phyloP scores from a whole-genome alignment of 768 basidiomycete species.

The Mycena leptocephala region DNA sequence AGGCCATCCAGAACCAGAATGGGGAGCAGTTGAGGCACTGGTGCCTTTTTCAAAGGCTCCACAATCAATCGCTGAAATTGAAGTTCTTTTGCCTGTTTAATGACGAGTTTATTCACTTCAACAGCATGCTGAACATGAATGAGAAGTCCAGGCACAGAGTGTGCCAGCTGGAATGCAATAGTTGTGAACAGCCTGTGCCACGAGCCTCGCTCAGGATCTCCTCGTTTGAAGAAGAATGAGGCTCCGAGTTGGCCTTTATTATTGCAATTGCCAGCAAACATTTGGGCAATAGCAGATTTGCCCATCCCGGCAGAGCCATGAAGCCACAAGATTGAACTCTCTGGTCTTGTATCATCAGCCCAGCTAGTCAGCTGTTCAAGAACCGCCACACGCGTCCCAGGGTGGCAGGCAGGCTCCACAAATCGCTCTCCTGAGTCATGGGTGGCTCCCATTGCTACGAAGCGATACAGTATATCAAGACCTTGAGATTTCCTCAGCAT shows the following conservation, averaged over 20 bases:
- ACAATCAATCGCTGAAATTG: slow-evolving; percentile 36
- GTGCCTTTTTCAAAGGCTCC: slow-evolving; percentile 11
- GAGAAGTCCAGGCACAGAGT: slow-evolving; percentile 14
- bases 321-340: slow-evolving; percentile 36
- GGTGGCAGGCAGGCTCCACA: slow-evolving; percentile 10
- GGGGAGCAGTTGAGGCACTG: background rate
- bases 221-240: slow-evolving; percentile 53
- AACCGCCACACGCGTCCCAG: slow-evolving; percentile 1
- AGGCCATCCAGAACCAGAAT: slow-evolving; percentile 4
- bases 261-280: slow-evolving; percentile 34
- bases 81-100: slow-evolving; percentile 2
- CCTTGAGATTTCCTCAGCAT: background rate
- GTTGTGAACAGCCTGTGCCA: slow-evolving; percentile 45
- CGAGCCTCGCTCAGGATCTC: slow-evolving; percentile 41
- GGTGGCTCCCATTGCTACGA: background rate
- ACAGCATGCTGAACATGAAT: slow-evolving; percentile 23
- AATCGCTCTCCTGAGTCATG: slow-evolving; percentile 15
- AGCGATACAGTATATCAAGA: slow-evolving; percentile 45
- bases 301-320: slow-evolving; percentile 41
- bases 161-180: slow-evolving; percentile 44
- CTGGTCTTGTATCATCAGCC: background rate
- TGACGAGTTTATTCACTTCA: slow-evolving; percentile 27
- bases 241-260: slow-evolving; percentile 40
- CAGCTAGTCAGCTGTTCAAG: background rate
- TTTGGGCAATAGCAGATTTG: slow-evolving; percentile 41